Evolutionary conservation across 140 eudicot genomes (phyloP).

Genomic region (Stevia rebaudiana): DNA sequence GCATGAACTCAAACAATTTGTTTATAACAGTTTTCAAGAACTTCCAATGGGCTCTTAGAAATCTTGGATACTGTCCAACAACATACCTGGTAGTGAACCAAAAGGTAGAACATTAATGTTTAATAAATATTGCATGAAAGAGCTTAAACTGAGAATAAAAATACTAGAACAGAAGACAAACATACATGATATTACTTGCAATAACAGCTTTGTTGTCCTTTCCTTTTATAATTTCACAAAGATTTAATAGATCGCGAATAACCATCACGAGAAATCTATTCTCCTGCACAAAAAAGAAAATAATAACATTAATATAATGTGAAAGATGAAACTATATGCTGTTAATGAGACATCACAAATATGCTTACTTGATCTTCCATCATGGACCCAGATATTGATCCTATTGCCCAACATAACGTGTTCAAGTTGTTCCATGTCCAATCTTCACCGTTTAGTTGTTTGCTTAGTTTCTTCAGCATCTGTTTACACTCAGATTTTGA

Average conservation of each 20-base stretch:
- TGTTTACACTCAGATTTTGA: conserved; percentile 19
- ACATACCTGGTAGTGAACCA: conserved; percentile 65
- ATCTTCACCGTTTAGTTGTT: conserved; percentile 83
- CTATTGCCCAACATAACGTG: conserved; percentile 94
- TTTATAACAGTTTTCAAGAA: conserved; percentile 94
- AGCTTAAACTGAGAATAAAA: background rate
- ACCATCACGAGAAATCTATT: conserved; percentile 97
- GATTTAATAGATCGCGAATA: conserved; percentile 90
- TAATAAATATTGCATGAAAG: background rate
- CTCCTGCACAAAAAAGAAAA: conserved; percentile 54
- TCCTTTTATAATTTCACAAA: conserved; percentile 92
- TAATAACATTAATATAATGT: conserved; percentile 4
- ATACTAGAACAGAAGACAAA: background rate
- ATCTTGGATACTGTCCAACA: conserved; percentile 98
- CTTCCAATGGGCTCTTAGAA: conserved; percentile 97
- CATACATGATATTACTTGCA: conserved; percentile 97
- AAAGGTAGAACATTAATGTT: conserved; percentile 12
- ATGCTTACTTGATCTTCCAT: conserved; percentile 75
- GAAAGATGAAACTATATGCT: background rate
- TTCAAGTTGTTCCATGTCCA: conserved; percentile 97
- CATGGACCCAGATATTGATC: conserved; percentile 96
- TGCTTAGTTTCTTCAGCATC: conserved; percentile 82
- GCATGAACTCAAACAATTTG: conserved; percentile 99
- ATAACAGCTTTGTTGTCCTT: conserved; percentile 99
- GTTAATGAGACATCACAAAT: background rate